Percentiles rank a stretch among this genome's conserved stretches.
phyloP scores from a whole-genome alignment of 345 rosid species.

The Moricandia arvensis region DNA sequence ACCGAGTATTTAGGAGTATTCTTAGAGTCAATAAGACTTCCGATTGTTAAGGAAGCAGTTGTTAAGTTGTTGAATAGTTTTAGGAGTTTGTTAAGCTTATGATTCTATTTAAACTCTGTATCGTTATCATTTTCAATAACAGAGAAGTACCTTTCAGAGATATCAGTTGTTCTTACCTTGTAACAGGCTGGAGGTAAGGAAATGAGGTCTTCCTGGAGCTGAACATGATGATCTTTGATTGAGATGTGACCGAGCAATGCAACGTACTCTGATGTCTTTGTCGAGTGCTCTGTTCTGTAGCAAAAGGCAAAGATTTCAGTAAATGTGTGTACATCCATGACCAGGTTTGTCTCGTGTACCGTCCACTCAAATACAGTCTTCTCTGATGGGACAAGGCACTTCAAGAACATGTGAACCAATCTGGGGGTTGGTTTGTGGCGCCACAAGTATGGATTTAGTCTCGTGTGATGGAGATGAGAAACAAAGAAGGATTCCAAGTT shows the following conservation, averaged over 20 bases:
- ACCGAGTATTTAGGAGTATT: too few species aligned
- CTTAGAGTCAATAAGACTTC: too few species aligned
- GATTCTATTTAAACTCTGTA: too few species aligned
- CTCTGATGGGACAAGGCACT: constrained; percentile 32
- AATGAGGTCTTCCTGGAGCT: constrained; percentile 33
- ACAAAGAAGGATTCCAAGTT: constrained; percentile 55
- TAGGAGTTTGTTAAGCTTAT: too few species aligned
- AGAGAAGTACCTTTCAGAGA: too few species aligned
- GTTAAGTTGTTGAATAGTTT: too few species aligned
- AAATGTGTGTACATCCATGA: constrained; percentile 49
- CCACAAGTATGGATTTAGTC: constrained; percentile 46
- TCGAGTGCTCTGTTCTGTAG: constrained; percentile 44
- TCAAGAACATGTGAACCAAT: constrained; percentile 43
- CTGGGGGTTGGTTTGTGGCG: constrained; percentile 35
- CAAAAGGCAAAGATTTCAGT: constrained; percentile 61
- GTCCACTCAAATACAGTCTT: constrained; percentile 49
- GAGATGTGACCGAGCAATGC: constrained; percentile 69
- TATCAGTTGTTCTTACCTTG: too few species aligned
- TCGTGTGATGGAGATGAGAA: constrained; percentile 49
- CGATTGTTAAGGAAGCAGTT: too few species aligned
- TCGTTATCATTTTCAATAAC: too few species aligned
- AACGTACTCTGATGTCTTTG: constrained; percentile 36
- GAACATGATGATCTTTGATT: constrained; percentile 26
- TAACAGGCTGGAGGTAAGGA: constrained; percentile 52
- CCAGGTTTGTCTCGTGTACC: constrained; percentile 45